Evolutionary conservation across 768 basidiomycete species (phyloP).

Genomic region (Pleurotus pulmonarius): DNA sequence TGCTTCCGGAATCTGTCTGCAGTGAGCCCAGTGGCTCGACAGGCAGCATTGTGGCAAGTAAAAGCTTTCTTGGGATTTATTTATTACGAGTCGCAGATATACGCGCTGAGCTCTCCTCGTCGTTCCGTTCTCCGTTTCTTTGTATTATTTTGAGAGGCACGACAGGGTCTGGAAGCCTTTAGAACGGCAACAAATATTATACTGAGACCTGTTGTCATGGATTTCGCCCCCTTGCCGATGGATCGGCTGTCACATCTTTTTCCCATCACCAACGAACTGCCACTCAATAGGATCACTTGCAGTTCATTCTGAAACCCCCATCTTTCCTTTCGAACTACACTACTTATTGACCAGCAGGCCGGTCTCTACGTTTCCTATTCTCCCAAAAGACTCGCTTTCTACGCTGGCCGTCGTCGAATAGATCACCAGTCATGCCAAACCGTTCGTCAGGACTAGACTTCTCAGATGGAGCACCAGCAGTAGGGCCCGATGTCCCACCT

Average conservation of each 20-base stretch:
- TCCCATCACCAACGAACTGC: slow-evolving; percentile 7
- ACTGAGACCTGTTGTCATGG: background rate
- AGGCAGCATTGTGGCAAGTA: no score
- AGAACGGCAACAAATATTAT: background rate
- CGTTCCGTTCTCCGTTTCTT: no score
- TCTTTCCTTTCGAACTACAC: slow-evolving; percentile 21
- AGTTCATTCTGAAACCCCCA: slow-evolving; percentile 1
- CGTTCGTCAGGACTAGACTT: slow-evolving; percentile 68
- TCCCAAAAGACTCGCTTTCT: slow-evolving; percentile 24
- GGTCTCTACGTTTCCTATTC: slow-evolving; percentile 34
- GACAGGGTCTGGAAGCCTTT: background rate
- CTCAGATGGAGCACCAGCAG: slow-evolving; percentile 42
- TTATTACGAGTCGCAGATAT: no score
- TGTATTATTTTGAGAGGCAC: background rate
- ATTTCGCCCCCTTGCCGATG: background rate
- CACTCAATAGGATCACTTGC: background rate
- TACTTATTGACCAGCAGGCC: slow-evolving; percentile 39
- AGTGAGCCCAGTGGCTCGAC: no score
- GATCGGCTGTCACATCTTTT: background rate
- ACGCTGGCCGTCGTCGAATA: slow-evolving; percentile 35
- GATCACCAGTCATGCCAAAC: slow-evolving; percentile 27
- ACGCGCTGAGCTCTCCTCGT: no score
- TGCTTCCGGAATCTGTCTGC: no score
- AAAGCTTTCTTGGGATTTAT: no score
- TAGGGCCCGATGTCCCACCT: slow-evolving; percentile 39